Conservation (phyloP, 2,329 filamentous ascomycete genomes). For the Monosporascus sp. region DNA sequence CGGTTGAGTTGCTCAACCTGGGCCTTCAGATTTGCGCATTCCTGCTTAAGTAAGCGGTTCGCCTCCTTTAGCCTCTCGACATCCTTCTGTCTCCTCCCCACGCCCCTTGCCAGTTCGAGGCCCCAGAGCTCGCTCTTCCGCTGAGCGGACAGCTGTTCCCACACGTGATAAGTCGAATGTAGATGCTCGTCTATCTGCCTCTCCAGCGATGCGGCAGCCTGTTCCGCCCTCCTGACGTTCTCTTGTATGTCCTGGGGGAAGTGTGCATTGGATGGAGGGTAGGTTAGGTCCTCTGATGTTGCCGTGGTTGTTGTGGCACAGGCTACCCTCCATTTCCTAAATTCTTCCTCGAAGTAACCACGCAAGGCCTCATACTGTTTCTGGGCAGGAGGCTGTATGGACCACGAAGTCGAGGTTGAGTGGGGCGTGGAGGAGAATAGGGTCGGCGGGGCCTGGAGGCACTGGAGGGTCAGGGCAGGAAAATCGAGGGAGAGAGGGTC, state of each 20-base stretch:
- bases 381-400: constrained; percentile 67
- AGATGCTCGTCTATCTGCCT: constrained; percentile 69
- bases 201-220: constrained; percentile 55
- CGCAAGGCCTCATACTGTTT: constrained; percentile 70
- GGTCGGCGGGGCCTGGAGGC: constrained; percentile 74
- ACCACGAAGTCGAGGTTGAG: constrained; percentile 74
- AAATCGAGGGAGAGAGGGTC: constrained; percentile 83
- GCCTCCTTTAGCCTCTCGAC: constrained; percentile 45
- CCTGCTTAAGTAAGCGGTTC: constrained; percentile 49
- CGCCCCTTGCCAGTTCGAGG: constrained; percentile 54
- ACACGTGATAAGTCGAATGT: constrained; percentile 70
- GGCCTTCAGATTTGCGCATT: constrained; percentile 49
- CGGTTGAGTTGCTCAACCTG: constrained; percentile 57
- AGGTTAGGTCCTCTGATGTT: constrained; percentile 45
- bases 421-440: constrained; percentile 78
- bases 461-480: constrained; percentile 74
- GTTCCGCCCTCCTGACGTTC: constrained; percentile 43
- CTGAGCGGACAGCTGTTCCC: constrained; percentile 58
- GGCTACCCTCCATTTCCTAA: constrained; percentile 57
- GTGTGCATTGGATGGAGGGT: constrained; percentile 36
- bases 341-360: constrained; percentile 60
- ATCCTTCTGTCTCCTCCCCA: constrained; percentile 53
- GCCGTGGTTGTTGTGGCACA: constrained; percentile 46
- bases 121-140: constrained; percentile 56
- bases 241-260: constrained; percentile 40